These are phyloP conservation scores for Torulaspora globosa DNA, from an alignment of 1,139 yeast species.

Conservation along the genomic window DNA sequence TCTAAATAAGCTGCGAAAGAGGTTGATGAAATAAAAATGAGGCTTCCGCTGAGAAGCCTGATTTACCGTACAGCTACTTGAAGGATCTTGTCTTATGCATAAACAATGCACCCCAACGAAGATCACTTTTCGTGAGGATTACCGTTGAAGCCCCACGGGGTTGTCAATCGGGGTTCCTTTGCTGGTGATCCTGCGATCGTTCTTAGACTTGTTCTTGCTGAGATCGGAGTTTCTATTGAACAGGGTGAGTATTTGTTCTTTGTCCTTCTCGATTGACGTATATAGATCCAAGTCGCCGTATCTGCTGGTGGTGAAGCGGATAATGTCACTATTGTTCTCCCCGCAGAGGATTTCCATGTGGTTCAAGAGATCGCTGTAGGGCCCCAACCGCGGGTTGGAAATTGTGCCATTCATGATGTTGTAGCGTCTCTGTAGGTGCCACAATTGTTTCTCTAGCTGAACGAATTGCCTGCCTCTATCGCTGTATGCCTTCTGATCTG, in stretches of 20 bases:
- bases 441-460: slow-evolving; percentile 20
- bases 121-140: slow-evolving; percentile 3
- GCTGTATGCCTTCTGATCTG: slow-evolving; percentile 10
- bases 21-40: not conserved
- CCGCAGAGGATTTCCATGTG: slow-evolving; percentile 30
- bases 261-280: slow-evolving; percentile 19
- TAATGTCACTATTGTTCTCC: slow-evolving; percentile 28
- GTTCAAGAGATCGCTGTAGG: slow-evolving; percentile 26
- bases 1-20: not conserved
- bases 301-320: slow-evolving; percentile 31
- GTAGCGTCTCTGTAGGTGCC: slow-evolving; percentile 30
- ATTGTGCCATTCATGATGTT: slow-evolving; percentile 27
- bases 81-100: slow-evolving; percentile 4
- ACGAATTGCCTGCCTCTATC: slow-evolving; percentile 17
- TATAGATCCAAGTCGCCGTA: slow-evolving; percentile 31
- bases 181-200: not conserved
- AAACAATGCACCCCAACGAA: slow-evolving; percentile 1
- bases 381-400: slow-evolving; percentile 21
- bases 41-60: slow-evolving; percentile 1
- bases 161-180: slow-evolving; percentile 2
- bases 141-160: slow-evolving; percentile 11
- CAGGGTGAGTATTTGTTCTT: slow-evolving; percentile 16
- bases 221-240: slow-evolving; percentile 9
- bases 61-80: slow-evolving; percentile 3
- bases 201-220: not conserved